Evolutionary conservation across 805 yeast genomes (phyloP).

Genomic region (Candida multigemmis): DNA sequence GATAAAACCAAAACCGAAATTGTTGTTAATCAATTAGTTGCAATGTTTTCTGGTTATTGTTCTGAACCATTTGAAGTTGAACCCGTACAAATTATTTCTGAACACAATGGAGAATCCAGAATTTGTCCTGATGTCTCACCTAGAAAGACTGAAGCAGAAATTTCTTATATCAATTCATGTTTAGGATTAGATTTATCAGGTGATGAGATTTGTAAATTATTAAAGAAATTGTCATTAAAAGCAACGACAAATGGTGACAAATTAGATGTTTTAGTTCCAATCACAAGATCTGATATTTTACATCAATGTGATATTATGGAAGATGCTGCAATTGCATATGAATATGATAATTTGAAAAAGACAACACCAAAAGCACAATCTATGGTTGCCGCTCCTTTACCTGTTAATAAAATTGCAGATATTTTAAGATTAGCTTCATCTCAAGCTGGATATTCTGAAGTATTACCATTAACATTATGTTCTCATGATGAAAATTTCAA

Average conservation of each 20-base stretch:
- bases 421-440: constrained; percentile 86
- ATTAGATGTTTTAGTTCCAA: constrained; percentile 69
- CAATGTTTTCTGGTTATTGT: constrained; percentile 92
- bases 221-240: constrained; percentile 72
- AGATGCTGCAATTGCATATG: constrained; percentile 95
- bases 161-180: constrained; percentile 82
- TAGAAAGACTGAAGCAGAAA: constrained; percentile 65
- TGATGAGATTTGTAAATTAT: constrained; percentile 56
- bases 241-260: constrained; percentile 44
- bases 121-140: constrained; percentile 64
- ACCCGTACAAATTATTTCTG: constrained; percentile 78
- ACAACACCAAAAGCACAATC: constrained; percentile 72
- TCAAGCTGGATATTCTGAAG: constrained; percentile 94
- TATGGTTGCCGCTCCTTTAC: constrained; percentile 79
- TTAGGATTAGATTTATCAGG: constrained; percentile 72
- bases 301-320: constrained; percentile 99
- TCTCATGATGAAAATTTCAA: constrained; percentile 96
- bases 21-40: constrained; percentile 85
- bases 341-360: constrained; percentile 80
- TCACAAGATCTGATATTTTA: constrained; percentile 90
- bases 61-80: constrained; percentile 76
- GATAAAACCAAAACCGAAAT: constrained; percentile 91
- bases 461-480: constrained; percentile 88
- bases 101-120: constrained; percentile 71
- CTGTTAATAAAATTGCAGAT: constrained; percentile 85